phyloP scores from a whole-genome alignment of 1,139 yeast species.

The Sugiyamaella xylanicola region DNA sequence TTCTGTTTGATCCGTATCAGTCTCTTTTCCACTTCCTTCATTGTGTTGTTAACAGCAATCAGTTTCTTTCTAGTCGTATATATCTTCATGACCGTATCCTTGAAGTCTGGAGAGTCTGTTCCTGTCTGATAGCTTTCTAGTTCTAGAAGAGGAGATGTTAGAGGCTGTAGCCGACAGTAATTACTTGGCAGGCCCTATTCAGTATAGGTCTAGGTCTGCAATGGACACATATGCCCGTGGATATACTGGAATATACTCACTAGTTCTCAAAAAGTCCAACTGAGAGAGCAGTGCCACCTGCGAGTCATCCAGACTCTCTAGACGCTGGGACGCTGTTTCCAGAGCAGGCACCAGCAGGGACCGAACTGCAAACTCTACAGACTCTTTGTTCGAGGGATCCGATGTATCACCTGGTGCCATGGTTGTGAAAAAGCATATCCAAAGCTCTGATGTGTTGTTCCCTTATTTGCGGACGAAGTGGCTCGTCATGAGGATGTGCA shows the following conservation, averaged over 20 bases:
- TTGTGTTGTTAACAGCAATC: conserved; percentile 25
- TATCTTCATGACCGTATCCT: conserved; percentile 29
- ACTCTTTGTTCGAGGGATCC: conserved; percentile 20
- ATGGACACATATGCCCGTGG: not conserved
- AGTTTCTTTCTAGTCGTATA: conserved; percentile 30
- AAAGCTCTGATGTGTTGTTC: too few species aligned
- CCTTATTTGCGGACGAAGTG: too few species aligned
- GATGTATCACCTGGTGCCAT: conserved; percentile 16
- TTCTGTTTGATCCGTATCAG: conserved; percentile 25
- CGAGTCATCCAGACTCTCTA: conserved; percentile 36
- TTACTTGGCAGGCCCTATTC: too few species aligned
- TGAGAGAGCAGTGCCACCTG: conserved; percentile 35
- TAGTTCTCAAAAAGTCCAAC: conserved; percentile 30
- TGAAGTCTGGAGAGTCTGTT: conserved; percentile 31
- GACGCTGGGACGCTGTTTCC: conserved; percentile 35
- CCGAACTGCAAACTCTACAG: conserved; percentile 31
- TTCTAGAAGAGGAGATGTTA: conserved; percentile 27
- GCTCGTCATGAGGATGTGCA: too few species aligned
- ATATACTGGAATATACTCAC: too few species aligned
- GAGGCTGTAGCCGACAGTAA: too few species aligned
- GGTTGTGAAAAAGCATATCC: not conserved
- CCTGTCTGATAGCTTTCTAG: conserved; percentile 28
- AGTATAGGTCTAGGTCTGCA: not conserved
- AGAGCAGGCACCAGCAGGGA: conserved; percentile 34
- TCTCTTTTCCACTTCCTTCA: conserved; percentile 30